Base-by-base conservation (phyloP, 164 flowering plant species). In the Kalanchoe fedtschenkoi region DNA sequence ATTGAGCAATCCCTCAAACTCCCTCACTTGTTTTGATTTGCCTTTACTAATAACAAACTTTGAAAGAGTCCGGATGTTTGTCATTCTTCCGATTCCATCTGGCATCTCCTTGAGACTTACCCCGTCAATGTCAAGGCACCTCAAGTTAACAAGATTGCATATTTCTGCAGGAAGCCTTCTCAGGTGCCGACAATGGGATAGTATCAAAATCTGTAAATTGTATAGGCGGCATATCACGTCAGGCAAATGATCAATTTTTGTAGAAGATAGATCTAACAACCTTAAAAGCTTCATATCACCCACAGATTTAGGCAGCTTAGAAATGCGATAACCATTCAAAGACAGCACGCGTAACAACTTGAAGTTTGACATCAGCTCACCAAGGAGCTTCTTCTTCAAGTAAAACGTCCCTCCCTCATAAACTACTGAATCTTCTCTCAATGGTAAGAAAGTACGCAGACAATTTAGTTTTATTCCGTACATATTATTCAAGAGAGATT, bases 371-470 rank as follows among this genome's bases (percentile, higher is more conserved):
- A 75, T n/a, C 3, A 75, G 9, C 10, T 70, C 29, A 22, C 24
- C 9, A 4, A 29, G 32, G 4, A 57, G 58, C 42, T 8, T 54
- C 0, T 15, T 61, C 7, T 38, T 46, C 56, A 67, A 29, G 42
- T 3, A 34, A 9, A 24, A 54, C 14, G 11, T 9, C 34, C 19
- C 11, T 2, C 24, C 3, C 6, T 5, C 15, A 8, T 11, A 16
- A 21, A 9, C n/a, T n/a, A 10, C 4, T 1, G 4, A n/a, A 14
- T 61, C 13, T n/a, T n/a, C n/a, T n/a, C n/a, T n/a, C n/a, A n/a
- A n/a, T 24, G 70, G 58, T 32, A 68, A 60, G 46, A 68, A 72
- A 15, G 84, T 75, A 1, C 79, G 61, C 24, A 80, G 59, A n/a
- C 24, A 0, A 42, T 66, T 47, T 0, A 26, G 46, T n/a, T 71